Evolutionary conservation across 495 filamentous ascomycete species (phyloP), one percentile per base, ranked within the genome.

Genomic region (Talaromyces thailandensis): DNA sequence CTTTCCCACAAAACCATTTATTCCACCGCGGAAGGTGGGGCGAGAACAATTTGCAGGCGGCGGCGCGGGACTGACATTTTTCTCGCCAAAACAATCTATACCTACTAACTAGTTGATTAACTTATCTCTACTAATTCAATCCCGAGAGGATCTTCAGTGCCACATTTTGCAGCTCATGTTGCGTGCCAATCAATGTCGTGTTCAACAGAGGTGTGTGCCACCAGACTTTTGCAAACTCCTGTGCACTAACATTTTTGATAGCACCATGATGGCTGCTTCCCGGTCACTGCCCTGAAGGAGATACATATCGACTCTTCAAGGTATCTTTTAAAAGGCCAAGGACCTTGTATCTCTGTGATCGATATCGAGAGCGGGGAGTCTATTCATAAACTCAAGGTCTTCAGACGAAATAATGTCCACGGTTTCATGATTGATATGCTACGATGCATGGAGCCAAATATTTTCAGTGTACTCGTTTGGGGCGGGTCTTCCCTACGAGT

Each of bases 401-500:
- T 80, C 64, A 73, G 68, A 53, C 67, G 76, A 58, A 80, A 74
- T 62, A 71, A 78, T 66, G 63, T 79, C 11, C 76, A 80, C 64
- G 77, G 77, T 5, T 75, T 78, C 59, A 65, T 74, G 40, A 43
- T 64, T 52, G 66, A 77, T 12, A 45, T 52, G 28, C 18, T 9
- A 52, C 59, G 59, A 61, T 21, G 43, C 24, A 16, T 52, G 12
- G 60, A 66, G 28, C 58, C 64, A 40, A 53, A 24, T 18, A 45
- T 63, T n/a, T 56, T 65, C 26, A 45, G 66, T 6, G 67, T 96
- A 14, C 70, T 96, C 9, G 83, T 81, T 0, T 93, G 87, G 69
- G 90, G 95, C 71, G 92, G 92, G 31, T 81, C 81, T 3, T 86
- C 82, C 50, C 69, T 96, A n/a, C 84, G 83, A 55, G 68, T 89